Evolutionary conservation across 306 rosid species (phyloP).

Genomic region (Echinosophora koreensis): DNA sequence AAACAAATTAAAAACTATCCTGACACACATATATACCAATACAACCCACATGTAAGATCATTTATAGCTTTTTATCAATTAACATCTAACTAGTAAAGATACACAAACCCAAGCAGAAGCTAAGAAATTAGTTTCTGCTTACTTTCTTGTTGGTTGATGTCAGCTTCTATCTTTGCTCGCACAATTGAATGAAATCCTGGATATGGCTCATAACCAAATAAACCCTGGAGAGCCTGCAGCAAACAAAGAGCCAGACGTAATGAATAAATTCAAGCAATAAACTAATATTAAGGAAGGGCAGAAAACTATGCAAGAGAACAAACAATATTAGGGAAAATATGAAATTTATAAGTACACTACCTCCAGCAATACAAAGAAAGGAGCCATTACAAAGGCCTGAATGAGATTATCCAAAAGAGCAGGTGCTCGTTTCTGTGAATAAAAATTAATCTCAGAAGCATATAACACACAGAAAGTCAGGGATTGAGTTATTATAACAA

Average conservation of each 20-base stretch:
- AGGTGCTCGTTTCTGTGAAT: constrained; percentile 75
- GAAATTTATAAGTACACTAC: constrained; percentile 46
- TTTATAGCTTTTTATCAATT: constrained; percentile 21
- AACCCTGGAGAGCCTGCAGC: constrained; percentile 65
- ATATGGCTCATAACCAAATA: constrained; percentile 75
- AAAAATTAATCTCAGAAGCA: constrained; percentile 1
- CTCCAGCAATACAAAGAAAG: constrained; percentile 93
- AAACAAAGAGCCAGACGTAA: background rate
- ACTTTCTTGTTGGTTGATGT: constrained; percentile 58
- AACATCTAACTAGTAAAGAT: constrained; percentile 6
- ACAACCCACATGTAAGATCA: constrained; percentile 23
- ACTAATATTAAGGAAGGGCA: background rate
- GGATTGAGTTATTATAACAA: constrained; percentile 2
- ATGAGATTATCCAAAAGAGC: constrained; percentile 82
- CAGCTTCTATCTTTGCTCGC: constrained; percentile 60
- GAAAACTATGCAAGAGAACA: constrained; percentile 28
- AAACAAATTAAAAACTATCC: background rate
- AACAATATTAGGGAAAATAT: background rate
- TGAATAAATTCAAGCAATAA: constrained; percentile 18
- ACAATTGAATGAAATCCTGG: constrained; percentile 74
- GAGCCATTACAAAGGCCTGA: constrained; percentile 89
- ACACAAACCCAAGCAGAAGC: constrained; percentile 39
- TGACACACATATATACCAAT: background rate
- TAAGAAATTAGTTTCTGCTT: constrained; percentile 64
- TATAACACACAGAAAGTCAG: constrained; percentile 12